Evolutionary conservation across 164 flowering plant genomes (phyloP).

Genomic region (Sextonia rubra): DNA sequence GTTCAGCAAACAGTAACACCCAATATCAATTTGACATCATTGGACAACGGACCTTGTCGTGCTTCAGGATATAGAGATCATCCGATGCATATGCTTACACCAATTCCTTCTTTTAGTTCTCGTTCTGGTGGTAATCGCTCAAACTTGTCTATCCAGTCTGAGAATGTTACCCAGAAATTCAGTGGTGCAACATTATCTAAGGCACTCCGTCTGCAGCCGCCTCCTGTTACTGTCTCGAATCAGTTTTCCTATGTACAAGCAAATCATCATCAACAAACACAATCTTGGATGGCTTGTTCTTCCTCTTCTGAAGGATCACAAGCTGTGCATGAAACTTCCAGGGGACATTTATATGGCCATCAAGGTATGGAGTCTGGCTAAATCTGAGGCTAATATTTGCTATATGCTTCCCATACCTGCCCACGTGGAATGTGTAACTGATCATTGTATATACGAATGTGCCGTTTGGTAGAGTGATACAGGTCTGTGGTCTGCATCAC

Average conservation of each 20-base stretch:
- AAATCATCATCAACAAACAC: constrained; percentile 32
- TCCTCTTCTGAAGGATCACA: constrained; percentile 38
- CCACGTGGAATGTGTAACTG: constrained; percentile 33
- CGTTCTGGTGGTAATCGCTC: constrained; percentile 29
- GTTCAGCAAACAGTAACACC: constrained; percentile 27
- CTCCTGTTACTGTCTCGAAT: constrained; percentile 58
- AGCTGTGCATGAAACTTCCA: constrained; percentile 30
- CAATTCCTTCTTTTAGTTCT: constrained; percentile 25
- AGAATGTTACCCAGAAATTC: constrained; percentile 26
- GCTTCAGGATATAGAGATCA: constrained; percentile 40
- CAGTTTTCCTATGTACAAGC: constrained; percentile 71
- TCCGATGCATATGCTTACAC: constrained; percentile 28
- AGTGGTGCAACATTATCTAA: constrained; percentile 34
- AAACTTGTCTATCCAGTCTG: constrained; percentile 25
- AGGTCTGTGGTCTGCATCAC: neutral
- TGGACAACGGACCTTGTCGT: constrained; percentile 30
- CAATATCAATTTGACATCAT: constrained; percentile 21
- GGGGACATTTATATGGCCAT: constrained; percentile 40
- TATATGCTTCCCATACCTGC: constrained; percentile 46
- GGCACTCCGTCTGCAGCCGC: constrained; percentile 57
- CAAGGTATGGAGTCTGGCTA: constrained; percentile 41
- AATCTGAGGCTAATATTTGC: constrained; percentile 42
- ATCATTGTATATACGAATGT: neutral
- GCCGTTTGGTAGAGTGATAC: neutral
- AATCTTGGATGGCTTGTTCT: constrained; percentile 48